Percentiles rank a stretch among this genome's conserved stretches.
Evolutionary conservation across 2,329 filamentous ascomycete species (phyloP).

Genomic region (Alternaria novae-zelandiae): DNA sequence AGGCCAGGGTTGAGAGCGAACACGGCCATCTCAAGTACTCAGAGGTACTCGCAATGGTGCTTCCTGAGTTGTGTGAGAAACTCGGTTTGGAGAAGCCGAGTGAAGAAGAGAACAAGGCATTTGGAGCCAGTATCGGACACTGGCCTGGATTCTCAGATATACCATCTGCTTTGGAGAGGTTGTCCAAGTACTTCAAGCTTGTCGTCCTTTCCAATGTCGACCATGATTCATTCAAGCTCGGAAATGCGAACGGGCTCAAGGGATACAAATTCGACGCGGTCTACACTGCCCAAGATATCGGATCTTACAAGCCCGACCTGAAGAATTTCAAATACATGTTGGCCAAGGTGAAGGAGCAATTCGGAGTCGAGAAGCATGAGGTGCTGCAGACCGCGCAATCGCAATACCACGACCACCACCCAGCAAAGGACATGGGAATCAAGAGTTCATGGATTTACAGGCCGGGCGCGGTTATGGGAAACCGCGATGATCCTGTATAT

Average conservation of each 20-base stretch:
- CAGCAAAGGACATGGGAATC: constrained; percentile 66
- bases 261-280: constrained; percentile 67
- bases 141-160: constrained; percentile 68
- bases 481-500: constrained; percentile 49
- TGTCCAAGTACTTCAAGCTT: constrained; percentile 62
- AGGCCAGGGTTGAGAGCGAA: constrained; percentile 57
- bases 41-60: constrained; percentile 61
- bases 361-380: constrained; percentile 63
- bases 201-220: constrained; percentile 69
- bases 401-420: constrained; percentile 70
- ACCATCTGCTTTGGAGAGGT: constrained; percentile 57
- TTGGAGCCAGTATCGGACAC: constrained; percentile 59
- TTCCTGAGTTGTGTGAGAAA: constrained; percentile 56
- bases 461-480: constrained; percentile 55
- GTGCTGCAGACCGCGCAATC: constrained; percentile 74
- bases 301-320: constrained; percentile 71
- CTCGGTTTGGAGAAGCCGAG: constrained; percentile 49
- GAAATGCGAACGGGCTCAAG: constrained; percentile 58
- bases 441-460: constrained; percentile 70
- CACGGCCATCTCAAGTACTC: constrained; percentile 67
- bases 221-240: constrained; percentile 57
- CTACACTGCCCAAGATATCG: constrained; percentile 74
- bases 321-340: constrained; percentile 73
- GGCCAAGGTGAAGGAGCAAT: constrained; percentile 57
- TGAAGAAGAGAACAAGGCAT: constrained; percentile 53